Percentiles rank a stretch among this genome's conserved stretches.
Conservation (phyloP, 371 early-diverging fungal species). For the Haplosporangium sp. region DNA sequence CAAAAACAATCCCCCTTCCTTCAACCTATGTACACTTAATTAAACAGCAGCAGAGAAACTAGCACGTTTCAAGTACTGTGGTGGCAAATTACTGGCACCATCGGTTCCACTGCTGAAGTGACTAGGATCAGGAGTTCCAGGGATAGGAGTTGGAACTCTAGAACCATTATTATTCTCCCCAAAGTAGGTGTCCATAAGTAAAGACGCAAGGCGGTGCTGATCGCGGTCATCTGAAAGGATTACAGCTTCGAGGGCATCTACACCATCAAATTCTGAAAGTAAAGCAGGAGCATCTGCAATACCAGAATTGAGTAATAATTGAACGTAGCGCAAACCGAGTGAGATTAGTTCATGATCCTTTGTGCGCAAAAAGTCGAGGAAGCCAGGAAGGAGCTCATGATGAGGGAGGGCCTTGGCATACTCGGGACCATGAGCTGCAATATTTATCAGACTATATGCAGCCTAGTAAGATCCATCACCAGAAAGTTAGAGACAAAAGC, state of each 20-base stretch:
- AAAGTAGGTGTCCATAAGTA: slow-evolving; percentile 57
- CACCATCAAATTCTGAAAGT: slow-evolving; percentile 38
- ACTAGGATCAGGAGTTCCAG: slow-evolving; percentile 40
- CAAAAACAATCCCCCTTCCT: neutral
- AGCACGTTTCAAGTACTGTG: slow-evolving; percentile 47
- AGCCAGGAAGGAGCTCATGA: slow-evolving; percentile 62
- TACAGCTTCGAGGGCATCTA: slow-evolving; percentile 57
- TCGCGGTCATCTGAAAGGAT: slow-evolving; percentile 53
- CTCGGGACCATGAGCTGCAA: slow-evolving; percentile 64
- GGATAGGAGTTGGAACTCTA: slow-evolving; percentile 49
- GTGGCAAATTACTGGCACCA: slow-evolving; percentile 19
- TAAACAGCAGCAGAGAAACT: slow-evolving; percentile 28
- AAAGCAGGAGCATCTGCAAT: slow-evolving; percentile 42
- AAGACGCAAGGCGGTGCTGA: slow-evolving; percentile 52
- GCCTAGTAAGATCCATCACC: slow-evolving; percentile 53
- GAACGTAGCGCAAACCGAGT: slow-evolving; percentile 62
- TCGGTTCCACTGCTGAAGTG: neutral
- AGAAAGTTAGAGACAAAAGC: too few species aligned
- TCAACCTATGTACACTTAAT: neutral
- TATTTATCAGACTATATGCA: slow-evolving; percentile 64
- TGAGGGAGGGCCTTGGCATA: slow-evolving; percentile 61
- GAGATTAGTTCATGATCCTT: slow-evolving; percentile 62
- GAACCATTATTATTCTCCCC: slow-evolving; percentile 56
- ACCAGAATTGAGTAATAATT: slow-evolving; percentile 58
- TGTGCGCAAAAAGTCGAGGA: slow-evolving; percentile 64